Base-by-base conservation (phyloP, 306 rosid species). In the Styphnolobium japonicum region DNA sequence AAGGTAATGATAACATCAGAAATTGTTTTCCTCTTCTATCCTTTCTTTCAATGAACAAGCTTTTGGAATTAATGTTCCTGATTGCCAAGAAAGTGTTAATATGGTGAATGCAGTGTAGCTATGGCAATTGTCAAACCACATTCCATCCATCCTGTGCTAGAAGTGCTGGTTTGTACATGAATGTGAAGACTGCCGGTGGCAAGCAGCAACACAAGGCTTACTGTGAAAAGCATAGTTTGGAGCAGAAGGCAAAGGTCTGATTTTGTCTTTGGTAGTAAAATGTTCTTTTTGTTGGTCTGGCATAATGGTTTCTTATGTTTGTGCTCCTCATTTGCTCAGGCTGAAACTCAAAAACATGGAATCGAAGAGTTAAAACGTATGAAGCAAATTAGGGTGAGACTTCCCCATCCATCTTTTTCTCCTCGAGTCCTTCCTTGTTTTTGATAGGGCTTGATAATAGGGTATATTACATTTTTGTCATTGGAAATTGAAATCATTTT, bases 111-210 rank as follows among this genome's bases (percentile, higher is more conserved):
- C 98, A 96, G 99, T 96, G 99, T 84, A 93, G 90, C 85, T 96
- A 85, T 77, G 98, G 99, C 36, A 90, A 93, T 87, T 96, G 99
- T 71, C 94, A 84, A 80, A 77, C 94, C 42, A 75, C 94, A 40
- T 96, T 93, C 81, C 99, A 96, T 75, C 94, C 97, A 40, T 89
- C 87, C 21, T 96, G 99, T 88, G 94, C 94, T 66, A 96, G 99
- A 90, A 93, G 87, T 83, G 83, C 92, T 71, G 96, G 97, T 68
- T 84, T 88, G 55, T 93, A 80, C 88, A 88, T 93, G 92, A 88
- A 72, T 74, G 84, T 89, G 51, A 96, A 87, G 89, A 76, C 79
- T 86, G 73, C 80, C 14, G 82, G 92, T 77, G 96, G 97, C 81
- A 96, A 90, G 89, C 79, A 71, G 77, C 99, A 91, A 81, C 99